Evolutionary conservation across 2,329 filamentous ascomycete species (phyloP), one percentile per base, ranked within the genome.

Genomic region (Bertia moriformis): DNA sequence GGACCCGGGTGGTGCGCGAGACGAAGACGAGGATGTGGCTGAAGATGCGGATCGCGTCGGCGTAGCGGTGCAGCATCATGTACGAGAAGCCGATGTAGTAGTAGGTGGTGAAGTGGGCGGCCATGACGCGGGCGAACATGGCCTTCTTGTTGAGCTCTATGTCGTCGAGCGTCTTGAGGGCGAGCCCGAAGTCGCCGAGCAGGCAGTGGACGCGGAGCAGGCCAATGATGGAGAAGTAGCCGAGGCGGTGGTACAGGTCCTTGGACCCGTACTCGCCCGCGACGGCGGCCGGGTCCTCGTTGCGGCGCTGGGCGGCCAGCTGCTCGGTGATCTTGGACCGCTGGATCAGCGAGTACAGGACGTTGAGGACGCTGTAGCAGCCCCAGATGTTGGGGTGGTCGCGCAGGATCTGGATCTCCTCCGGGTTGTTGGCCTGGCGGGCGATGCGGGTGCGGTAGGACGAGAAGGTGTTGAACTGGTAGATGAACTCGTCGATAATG

Each of bases 21-120:
- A 98, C 88, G 66, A 96, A 98, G 66, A 98, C 83, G 53, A 98
- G 78, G 63, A 98, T 98, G 74, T 98, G 91, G 72, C 85, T 93
- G 78, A 98, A 98, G 82, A 95, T 94, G 73, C 89, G 87, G 68
- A 98, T 95, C 61, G 91, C 91, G 64, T 98, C 91, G 63, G 87
- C 85, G 61, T 98, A 98, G 59, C 91, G 85, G 67, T 91, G 87
- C 85, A 96, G 93, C 91, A 98, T 98, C 89, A 98, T 96, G 81
- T 98, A 98, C 50, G 86, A 93, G 78, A 98, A 98, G 51, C 91
- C 91, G 46, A 98, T 89, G 61, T 96, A 96, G 78, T 98, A 98
- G 77, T 96, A 98, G 48, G 91, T 98, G 50, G 89, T 95, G 69
- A 96, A 96, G 71, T 98, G 91, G 42, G 91, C 91, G 40, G 91